These are phyloP conservation scores for Aspergillus cavernicola DNA, from an alignment of 495 filamentous ascomycete species.

Conservation along the genomic window DNA sequence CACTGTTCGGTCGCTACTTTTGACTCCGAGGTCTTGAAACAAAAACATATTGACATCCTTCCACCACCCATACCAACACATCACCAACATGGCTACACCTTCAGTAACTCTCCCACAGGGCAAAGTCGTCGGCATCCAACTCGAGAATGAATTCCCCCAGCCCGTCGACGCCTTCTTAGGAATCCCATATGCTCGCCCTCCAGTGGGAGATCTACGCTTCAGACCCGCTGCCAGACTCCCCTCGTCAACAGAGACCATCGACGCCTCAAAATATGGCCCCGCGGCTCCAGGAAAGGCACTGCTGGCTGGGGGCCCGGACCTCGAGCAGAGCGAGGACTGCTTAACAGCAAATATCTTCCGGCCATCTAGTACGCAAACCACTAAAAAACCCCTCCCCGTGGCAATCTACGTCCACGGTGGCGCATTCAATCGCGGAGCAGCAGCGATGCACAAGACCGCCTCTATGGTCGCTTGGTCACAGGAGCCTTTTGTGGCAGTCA, in stretches of 20 bases:
- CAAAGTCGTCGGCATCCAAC: conserved; percentile 46
- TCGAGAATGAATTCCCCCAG: conserved; percentile 38
- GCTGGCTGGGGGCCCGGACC: conserved; percentile 13
- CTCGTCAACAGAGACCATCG: conserved; percentile 29
- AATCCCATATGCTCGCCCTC: conserved; percentile 56
- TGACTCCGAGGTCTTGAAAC: neutral
- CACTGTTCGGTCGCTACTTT: neutral
- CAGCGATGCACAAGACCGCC: conserved; percentile 34
- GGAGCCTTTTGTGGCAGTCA: conserved; percentile 53
- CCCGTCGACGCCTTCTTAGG: conserved; percentile 56
- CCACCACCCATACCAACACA: neutral
- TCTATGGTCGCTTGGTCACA: conserved; percentile 55
- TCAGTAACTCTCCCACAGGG: conserved; percentile 50
- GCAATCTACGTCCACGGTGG: conserved; percentile 49
- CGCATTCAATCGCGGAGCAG: conserved; percentile 36
- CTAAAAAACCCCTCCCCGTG: conserved; percentile 47
- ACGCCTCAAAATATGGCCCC: conserved; percentile 39
- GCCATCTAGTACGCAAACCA: conserved; percentile 25
- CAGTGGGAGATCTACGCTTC: conserved; percentile 54
- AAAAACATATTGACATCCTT: neutral
- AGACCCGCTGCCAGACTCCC: conserved; percentile 40
- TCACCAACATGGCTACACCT: conserved; percentile 18
- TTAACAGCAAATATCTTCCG: conserved; percentile 51
- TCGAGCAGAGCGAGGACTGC: conserved; percentile 45
- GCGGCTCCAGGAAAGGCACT: conserved; percentile 26